Evolutionary conservation across 257 asterid genomes (phyloP).

Genomic region (Pogostemon cablin): DNA sequence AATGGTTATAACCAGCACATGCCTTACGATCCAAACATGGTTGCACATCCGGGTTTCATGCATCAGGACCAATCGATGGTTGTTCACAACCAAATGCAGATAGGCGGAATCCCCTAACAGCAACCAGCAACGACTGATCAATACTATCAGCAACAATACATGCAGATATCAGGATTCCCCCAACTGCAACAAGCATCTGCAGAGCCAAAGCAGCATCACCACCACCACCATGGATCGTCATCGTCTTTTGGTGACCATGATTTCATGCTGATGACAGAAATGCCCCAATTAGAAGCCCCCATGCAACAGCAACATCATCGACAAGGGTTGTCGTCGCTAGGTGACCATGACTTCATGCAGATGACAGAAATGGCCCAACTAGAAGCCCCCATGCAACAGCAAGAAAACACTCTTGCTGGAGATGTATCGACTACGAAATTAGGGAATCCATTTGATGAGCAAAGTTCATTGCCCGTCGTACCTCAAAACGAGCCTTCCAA

Average conservation of each 20-base stretch:
- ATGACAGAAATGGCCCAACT: constrained; percentile 33
- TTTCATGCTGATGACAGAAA: no score
- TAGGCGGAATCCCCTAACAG: constrained; percentile 35
- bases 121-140: constrained; percentile 28
- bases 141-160: constrained; percentile 22
- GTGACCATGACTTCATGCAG: constrained; percentile 19
- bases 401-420: constrained; percentile 30
- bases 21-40: constrained; percentile 34
- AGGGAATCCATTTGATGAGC: constrained; percentile 59
- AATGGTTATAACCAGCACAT: constrained; percentile 31
- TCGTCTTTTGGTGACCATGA: no score
- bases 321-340: neutral
- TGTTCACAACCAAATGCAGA: constrained; percentile 36
- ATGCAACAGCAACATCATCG: neutral
- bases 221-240: neutral
- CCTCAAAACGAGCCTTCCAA: constrained; percentile 38
- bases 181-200: constrained; percentile 32
- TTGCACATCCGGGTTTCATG: constrained; percentile 30
- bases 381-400: constrained; percentile 29
- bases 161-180: constrained; percentile 37
- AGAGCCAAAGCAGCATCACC: constrained; percentile 22
- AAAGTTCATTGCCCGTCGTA: constrained; percentile 35
- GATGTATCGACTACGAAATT: constrained; percentile 35
- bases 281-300: no score
- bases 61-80: constrained; percentile 38